phyloP scores from a whole-genome alignment of 176 grass and related monocot genomes.

The Cenchrus fungigraminus region DNA sequence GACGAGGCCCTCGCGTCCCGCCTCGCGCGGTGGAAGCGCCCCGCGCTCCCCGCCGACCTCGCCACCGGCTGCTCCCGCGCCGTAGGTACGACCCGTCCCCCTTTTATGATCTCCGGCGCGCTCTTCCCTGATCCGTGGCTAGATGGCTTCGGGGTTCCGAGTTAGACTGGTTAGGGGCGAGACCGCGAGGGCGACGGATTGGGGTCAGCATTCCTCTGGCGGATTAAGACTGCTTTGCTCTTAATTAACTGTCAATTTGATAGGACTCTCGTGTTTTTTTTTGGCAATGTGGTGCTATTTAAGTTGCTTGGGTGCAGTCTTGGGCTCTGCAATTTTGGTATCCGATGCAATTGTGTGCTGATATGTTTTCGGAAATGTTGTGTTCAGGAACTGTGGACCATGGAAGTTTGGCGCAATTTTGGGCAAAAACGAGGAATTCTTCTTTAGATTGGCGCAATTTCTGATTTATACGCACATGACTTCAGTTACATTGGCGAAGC shows the following conservation, averaged over 20 bases:
- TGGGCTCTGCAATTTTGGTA: background rate
- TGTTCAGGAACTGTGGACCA: background rate
- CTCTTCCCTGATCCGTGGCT: background rate
- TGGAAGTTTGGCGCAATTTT: background rate
- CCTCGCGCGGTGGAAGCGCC: constrained; percentile 84
- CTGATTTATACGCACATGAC: background rate
- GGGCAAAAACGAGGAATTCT: background rate
- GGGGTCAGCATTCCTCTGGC: background rate
- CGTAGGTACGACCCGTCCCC: constrained; percentile 41
- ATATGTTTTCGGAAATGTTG: background rate
- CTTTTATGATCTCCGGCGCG: background rate
- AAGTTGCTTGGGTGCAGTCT: background rate
- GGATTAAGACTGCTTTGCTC: background rate
- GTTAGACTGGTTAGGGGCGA: background rate
- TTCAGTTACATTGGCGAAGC: background rate
- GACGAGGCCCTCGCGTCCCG: constrained; percentile 75
- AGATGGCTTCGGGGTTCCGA: background rate
- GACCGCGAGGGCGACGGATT: background rate
- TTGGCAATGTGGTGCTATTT: background rate
- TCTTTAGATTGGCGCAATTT: background rate
- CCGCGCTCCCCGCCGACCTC: constrained; percentile 65
- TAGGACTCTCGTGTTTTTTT: background rate
- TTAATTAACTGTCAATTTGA: constrained; percentile 2
- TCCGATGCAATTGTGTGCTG: background rate
- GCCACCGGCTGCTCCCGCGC: constrained; percentile 36